A percentile compares a stretch with the other conserved stretches of the same genome.
Conservation (phyloP, 2,329 filamentous ascomycete genomes). For the Fusarium sp. region DNA sequence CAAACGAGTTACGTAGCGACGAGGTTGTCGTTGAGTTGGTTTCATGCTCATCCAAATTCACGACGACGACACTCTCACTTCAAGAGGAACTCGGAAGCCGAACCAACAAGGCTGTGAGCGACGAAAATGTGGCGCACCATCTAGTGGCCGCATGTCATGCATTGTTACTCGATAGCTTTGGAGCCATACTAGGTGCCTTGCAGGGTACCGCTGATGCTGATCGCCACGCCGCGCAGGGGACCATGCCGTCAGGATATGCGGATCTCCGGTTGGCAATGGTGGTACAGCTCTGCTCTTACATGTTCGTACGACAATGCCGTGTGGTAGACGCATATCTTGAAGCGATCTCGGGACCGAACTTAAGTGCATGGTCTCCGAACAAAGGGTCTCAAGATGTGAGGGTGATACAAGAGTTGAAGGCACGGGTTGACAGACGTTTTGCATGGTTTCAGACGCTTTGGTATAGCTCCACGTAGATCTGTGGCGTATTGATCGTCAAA, state of each 20-base stretch:
- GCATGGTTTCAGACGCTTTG: background rate
- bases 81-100: background rate
- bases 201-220: background rate
- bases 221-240: fast-evolving
- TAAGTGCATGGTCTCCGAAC: too few species aligned
- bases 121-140: background rate
- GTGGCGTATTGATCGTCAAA: background rate
- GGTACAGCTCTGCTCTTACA: background rate
- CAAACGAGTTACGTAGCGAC: background rate
- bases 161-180: background rate
- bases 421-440: too few species aligned
- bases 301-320: background rate
- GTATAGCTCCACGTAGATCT: background rate
- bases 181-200: background rate
- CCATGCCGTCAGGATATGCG: fast-evolving
- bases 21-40: background rate
- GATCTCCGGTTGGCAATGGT: background rate
- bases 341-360: background rate
- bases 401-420: background rate
- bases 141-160: background rate
- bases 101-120: background rate
- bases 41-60: background rate
- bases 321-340: background rate
- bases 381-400: fast-evolving
- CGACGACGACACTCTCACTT: background rate